Percentiles rank a stretch among this genome's conserved stretches.
Evolutionary conservation across 2,329 filamentous ascomycete species (phyloP).

Genomic region (Cucurbitaria berberidis): DNA sequence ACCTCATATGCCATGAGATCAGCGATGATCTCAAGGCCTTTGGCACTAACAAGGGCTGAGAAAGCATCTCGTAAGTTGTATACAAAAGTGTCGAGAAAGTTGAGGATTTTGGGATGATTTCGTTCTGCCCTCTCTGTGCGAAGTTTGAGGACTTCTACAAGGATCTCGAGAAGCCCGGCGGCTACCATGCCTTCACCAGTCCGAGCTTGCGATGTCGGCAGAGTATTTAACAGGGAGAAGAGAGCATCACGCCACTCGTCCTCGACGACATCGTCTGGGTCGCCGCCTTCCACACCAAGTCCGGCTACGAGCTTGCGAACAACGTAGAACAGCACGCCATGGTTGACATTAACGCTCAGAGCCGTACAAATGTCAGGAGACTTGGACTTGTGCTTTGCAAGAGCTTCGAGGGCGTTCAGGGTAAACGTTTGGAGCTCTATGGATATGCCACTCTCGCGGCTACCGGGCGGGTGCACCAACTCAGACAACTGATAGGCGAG

Average conservation of each 20-base stretch:
- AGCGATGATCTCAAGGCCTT: constrained; percentile 89
- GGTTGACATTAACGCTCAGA: constrained; percentile 94
- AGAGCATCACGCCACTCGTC: constrained; percentile 91
- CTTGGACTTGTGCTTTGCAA: constrained; percentile 78
- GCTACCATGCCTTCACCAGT: constrained; percentile 84
- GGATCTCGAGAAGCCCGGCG: constrained; percentile 85
- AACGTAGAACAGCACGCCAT: constrained; percentile 91
- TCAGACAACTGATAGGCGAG: constrained; percentile 92
- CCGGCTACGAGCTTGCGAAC: constrained; percentile 88
- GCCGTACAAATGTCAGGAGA: constrained; percentile 83
- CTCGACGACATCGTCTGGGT: constrained; percentile 68
- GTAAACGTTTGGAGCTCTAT: constrained; percentile 81
- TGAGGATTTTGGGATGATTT: constrained; percentile 81
- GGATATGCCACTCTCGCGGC: constrained; percentile 71
- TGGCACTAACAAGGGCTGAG: constrained; percentile 77
- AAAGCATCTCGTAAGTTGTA: constrained; percentile 86
- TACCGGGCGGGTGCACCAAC: constrained; percentile 81
- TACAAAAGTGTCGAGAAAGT: constrained; percentile 86
- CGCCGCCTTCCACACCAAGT: constrained; percentile 61
- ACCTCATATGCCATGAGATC: constrained; percentile 83
- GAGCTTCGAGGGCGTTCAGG: constrained; percentile 80
- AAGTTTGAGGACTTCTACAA: constrained; percentile 86
- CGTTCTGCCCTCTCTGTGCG: constrained; percentile 82
- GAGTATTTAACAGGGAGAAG: constrained; percentile 83
- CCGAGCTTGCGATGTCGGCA: constrained; percentile 73